Evolutionary conservation across 306 rosid species (phyloP), one percentile per base, ranked within the genome.

Genomic region (Medicago lupulina): DNA sequence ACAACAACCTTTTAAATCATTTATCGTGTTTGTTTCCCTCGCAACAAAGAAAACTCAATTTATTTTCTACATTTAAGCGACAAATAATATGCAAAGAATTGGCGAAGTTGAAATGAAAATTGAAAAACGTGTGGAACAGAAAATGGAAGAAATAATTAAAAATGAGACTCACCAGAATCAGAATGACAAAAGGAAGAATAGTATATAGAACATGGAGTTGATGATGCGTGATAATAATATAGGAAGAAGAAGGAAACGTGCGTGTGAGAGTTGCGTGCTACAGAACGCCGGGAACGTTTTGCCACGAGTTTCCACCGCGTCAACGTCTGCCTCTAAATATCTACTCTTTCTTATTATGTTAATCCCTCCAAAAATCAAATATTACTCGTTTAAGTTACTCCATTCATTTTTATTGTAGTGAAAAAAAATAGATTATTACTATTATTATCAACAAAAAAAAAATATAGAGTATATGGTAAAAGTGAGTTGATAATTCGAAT

Each of bases 231-330:
- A 8, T 17, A 58, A 21, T 57, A 28, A 60, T 25, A 31, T 28
- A 28, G 41, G 1, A 23, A 59, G 1, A 2, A 9, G 67, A 60
- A 57, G 14, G 79, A 67, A 73, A 87, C 85, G 88, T 83, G 88
- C 85, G 88, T 83, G 97, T 81, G 93, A 88, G 67, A n/a, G 80
- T 86, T 85, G 98, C 97, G 96, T 94, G 98, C 16, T 9, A 82
- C 81, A 67, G 69, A 77, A 76, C 46, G 96, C 75, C 62, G 57
- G 43, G 73, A 89, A 81, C 96, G 93, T 64, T 89, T 67, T 58
- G 77, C 55, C 95, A 84, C 88, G 87, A 25, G 93, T 64, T 62
- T 70, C 51, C 49, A 86, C 73, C 95, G 81, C 73, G 89, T 92
- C 96, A 15, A 69, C 89, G 80, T 87, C 88, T 65, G 92, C 88